These are phyloP conservation scores for Nannizzia gypsea DNA, from an alignment of 2,329 filamentous ascomycete species.

Conservation along the genomic window DNA sequence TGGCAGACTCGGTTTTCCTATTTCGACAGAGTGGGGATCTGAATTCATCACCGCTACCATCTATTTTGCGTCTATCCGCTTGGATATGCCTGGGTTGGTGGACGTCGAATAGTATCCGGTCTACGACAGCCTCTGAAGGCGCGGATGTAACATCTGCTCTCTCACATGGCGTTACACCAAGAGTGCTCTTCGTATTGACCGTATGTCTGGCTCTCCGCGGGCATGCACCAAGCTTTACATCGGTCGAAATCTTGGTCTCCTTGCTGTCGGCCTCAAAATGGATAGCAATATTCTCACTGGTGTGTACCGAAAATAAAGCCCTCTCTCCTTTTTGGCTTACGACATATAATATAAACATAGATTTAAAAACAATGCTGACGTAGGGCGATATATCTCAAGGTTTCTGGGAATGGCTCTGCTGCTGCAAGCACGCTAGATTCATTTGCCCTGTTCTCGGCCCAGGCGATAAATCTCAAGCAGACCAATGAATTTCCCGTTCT, in stretches of 20 bases:
- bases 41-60: background rate
- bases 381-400: background rate
- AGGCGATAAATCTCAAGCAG: background rate
- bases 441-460: background rate
- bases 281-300: background rate
- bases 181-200: background rate
- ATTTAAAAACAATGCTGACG: background rate
- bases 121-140: background rate
- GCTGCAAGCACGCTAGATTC: constrained; percentile 1
- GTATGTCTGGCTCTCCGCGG: background rate
- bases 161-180: background rate
- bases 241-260: background rate
- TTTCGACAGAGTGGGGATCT: background rate
- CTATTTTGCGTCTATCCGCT: background rate
- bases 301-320: background rate
- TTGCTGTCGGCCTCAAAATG: constrained; percentile 2
- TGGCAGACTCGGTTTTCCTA: background rate
- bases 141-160: background rate
- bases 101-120: background rate
- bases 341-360: too few species aligned
- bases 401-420: background rate
- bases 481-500: background rate
- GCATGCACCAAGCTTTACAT: background rate
- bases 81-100: background rate
- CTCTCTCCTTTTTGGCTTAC: too few species aligned